Evolutionary conservation across 305 asterid species (phyloP).

Genomic region (Andrographis paniculata): DNA sequence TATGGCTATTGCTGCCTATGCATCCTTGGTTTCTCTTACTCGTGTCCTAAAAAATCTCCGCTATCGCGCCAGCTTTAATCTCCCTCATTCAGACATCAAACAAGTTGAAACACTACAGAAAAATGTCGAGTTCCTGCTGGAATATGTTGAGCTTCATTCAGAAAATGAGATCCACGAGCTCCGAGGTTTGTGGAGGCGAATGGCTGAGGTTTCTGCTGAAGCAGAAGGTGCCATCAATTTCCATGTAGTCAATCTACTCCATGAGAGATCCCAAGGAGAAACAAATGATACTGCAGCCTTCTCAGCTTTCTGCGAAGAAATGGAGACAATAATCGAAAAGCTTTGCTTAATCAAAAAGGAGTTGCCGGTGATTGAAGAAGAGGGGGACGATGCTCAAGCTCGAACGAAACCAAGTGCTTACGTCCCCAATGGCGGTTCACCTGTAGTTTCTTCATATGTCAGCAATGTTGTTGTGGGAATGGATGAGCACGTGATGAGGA

Average conservation of each 20-base stretch:
- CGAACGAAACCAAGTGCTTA: not conserved
- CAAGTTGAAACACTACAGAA: not conserved
- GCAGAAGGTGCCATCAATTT: no score
- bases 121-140: not conserved
- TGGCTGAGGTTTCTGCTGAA: not conserved
- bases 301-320: not conserved
- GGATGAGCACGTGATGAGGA: not conserved
- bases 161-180: not conserved
- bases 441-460: not conserved
- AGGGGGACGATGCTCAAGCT: not conserved
- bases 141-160: not conserved
- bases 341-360: no score
- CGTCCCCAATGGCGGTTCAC: not conserved
- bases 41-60: not conserved
- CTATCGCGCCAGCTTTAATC: not conserved
- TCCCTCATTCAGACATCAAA: not conserved
- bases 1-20: not conserved
- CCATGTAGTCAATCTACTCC: not conserved
- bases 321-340: no score
- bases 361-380: not conserved
- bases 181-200: not conserved
- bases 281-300: not conserved
- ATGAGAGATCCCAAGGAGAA: not conserved
- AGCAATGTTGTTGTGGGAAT: not conserved
- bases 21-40: no score